Percentiles rank a stretch among this genome's conserved stretches.
Conservation (phyloP, 495 filamentous ascomycete genomes). For the Aspergillus campestris region DNA sequence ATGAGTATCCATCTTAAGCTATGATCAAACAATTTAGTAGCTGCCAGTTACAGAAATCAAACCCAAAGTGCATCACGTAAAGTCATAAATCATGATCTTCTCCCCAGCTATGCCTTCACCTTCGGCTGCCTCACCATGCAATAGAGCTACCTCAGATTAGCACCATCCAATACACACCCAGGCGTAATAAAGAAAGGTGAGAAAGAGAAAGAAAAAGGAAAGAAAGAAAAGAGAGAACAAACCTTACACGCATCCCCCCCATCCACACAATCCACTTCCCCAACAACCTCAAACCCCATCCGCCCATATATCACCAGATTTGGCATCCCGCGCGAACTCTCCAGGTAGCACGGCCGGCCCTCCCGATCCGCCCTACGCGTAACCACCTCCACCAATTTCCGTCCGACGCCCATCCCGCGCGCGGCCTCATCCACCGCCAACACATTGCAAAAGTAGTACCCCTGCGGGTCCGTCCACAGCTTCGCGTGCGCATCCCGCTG, state of each 20-base stretch:
- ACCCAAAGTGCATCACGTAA: too few relatives aligned
- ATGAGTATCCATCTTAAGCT: too few relatives aligned
- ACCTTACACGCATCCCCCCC: slow-evolving; percentile 39
- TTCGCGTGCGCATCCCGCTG: slow-evolving; percentile 31
- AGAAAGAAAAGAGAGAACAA: slow-evolving; percentile 6
- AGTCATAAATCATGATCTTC: too few relatives aligned
- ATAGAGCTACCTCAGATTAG: slow-evolving; percentile 15
- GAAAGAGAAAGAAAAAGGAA: background rate
- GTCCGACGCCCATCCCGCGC: slow-evolving; percentile 53
- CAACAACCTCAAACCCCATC: slow-evolving; percentile 54
- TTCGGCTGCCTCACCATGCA: slow-evolving; percentile 22
- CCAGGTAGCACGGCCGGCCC: slow-evolving; percentile 54
- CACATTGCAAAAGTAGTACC: slow-evolving; percentile 66
- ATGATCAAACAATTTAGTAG: too few relatives aligned
- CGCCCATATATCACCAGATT: slow-evolving; percentile 59
- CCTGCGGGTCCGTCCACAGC: slow-evolving; percentile 33
- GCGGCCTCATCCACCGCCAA: slow-evolving; percentile 52
- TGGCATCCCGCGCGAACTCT: slow-evolving; percentile 52
- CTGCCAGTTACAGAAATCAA: too few relatives aligned
- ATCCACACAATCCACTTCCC: slow-evolving; percentile 55
- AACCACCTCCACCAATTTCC: slow-evolving; percentile 48
- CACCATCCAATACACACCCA: background rate
- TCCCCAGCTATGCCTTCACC: background rate
- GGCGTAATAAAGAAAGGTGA: background rate
- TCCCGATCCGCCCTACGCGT: slow-evolving; percentile 51